These are phyloP conservation scores for Coprinopsis sp. DNA, from an alignment of 768 basidiomycete species.

Conservation along the genomic window DNA sequence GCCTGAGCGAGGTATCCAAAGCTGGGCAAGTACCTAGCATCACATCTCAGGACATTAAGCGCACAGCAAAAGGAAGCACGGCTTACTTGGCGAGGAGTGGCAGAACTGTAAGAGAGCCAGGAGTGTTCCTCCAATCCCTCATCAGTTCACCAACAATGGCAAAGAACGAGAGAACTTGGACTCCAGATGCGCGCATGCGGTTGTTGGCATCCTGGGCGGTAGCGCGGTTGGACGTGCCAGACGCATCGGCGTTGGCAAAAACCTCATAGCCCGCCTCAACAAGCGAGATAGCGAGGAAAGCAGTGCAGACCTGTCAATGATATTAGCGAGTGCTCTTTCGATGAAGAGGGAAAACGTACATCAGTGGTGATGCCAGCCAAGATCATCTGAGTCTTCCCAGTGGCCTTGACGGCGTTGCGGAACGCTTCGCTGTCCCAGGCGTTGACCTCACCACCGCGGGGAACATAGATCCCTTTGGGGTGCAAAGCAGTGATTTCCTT, in stretches of 20 bases:
- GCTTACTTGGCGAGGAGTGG: conserved; percentile 44
- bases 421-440: conserved; percentile 51
- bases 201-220: conserved; percentile 43
- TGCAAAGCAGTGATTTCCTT: conserved; percentile 42
- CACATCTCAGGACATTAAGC: neutral
- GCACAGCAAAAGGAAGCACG: neutral
- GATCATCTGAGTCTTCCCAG: conserved; percentile 47
- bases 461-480: conserved; percentile 39
- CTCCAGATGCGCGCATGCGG: conserved; percentile 44
- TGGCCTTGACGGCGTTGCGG: conserved; percentile 40
- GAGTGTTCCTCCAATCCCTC: conserved; percentile 47
- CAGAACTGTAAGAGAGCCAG: conserved; percentile 37
- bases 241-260: conserved; percentile 44
- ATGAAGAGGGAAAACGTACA: no score
- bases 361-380: conserved; percentile 48
- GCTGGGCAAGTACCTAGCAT: neutral
- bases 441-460: conserved; percentile 44
- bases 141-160: conserved; percentile 42
- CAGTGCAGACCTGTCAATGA: conserved; percentile 37
- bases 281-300: conserved; percentile 45
- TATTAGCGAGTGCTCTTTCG: conserved; percentile 13
- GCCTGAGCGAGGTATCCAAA: neutral
- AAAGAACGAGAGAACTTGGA: conserved; percentile 42
- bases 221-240: conserved; percentile 35
- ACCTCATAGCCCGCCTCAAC: conserved; percentile 42